phyloP scores from a whole-genome alignment of 495 filamentous ascomycete species.

The Daldinia decipiens region DNA sequence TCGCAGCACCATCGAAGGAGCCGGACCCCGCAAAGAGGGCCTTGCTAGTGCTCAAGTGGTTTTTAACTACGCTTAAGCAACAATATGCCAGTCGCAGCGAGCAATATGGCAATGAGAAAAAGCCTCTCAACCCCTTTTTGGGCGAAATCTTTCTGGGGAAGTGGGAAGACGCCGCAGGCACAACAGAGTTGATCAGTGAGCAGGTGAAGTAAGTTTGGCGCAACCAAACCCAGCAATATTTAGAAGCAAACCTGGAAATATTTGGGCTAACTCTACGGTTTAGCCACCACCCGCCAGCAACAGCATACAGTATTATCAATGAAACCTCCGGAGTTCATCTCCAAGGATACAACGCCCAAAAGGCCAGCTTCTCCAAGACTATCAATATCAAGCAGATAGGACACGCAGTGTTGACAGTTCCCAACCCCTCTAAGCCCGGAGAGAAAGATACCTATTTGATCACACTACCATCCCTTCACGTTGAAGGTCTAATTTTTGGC shows the following conservation, averaged over 20 bases:
- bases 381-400: slow-evolving; percentile 97
- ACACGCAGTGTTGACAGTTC: slow-evolving; percentile 85
- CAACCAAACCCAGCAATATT: slow-evolving; percentile 35
- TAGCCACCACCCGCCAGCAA: slow-evolving; percentile 97
- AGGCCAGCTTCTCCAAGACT: slow-evolving; percentile 89
- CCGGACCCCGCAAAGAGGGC: slow-evolving; percentile 83
- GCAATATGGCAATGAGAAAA: slow-evolving; percentile 94
- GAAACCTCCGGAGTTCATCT: slow-evolving; percentile 83
- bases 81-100: slow-evolving; percentile 92
- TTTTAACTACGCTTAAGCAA: slow-evolving; percentile 93
- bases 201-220: slow-evolving; percentile 70
- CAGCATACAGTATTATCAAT: slow-evolving; percentile 93
- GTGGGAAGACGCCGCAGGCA: slow-evolving; percentile 82
- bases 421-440: slow-evolving; percentile 59
- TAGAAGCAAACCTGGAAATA: slow-evolving; percentile 52
- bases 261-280: slow-evolving; percentile 58
- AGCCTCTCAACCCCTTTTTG: slow-evolving; percentile 91
- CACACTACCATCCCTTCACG: slow-evolving; percentile 90
- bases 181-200: slow-evolving; percentile 72
- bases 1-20: slow-evolving; percentile 86
- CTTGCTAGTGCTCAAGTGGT: slow-evolving; percentile 93
- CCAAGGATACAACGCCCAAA: slow-evolving; percentile 98
- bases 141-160: slow-evolving; percentile 91
- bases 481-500: slow-evolving; percentile 92
- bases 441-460: slow-evolving; percentile 82